A percentile compares a stretch with the other conserved stretches of the same genome.
Evolutionary conservation across 176 grass and related monocot genomes (phyloP).

Genomic region (Alloteropsis semialata): DNA sequence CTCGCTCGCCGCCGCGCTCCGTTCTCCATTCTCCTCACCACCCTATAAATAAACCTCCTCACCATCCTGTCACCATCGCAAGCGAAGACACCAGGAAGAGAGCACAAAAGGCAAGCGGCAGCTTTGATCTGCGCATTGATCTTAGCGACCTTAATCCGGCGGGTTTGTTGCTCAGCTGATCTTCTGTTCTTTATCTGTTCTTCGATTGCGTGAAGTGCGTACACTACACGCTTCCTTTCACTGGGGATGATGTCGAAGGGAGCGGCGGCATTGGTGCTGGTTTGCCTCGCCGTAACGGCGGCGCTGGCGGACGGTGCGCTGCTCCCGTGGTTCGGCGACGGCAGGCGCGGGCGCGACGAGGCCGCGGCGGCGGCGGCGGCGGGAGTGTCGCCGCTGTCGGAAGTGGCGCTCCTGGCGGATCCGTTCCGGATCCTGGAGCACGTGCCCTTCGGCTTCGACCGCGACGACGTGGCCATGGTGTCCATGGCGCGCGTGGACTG

Average conservation of each 20-base stretch:
- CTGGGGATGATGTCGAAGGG: background rate
- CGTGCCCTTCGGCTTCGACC: constrained; percentile 58
- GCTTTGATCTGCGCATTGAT: background rate
- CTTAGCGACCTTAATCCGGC: background rate
- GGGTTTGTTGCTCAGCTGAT: background rate
- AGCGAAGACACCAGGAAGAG: background rate
- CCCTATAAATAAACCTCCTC: background rate
- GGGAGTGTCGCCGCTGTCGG: constrained; percentile 18
- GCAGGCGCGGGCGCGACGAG: constrained; percentile 20
- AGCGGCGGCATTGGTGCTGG: background rate
- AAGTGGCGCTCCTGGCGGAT: constrained; percentile 39
- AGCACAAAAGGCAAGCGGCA: background rate
- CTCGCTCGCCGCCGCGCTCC: constrained; percentile 20
- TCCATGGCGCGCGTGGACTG: constrained; percentile 69
- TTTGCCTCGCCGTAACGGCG: constrained; percentile 16
- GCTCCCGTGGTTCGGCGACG: constrained; percentile 60
- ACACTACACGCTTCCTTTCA: too few species aligned
- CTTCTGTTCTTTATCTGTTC: background rate
- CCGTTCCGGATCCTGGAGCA: constrained; percentile 91
- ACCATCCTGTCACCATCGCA: background rate
- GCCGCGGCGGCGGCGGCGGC: background rate
- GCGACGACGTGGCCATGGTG: constrained; percentile 49
- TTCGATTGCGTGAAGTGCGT: background rate
- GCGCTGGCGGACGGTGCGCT: constrained; percentile 32
- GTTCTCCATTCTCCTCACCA: background rate